Conservation (phyloP, 2,329 filamentous ascomycete species). For the Coleophoma eucalyptorum region DNA sequence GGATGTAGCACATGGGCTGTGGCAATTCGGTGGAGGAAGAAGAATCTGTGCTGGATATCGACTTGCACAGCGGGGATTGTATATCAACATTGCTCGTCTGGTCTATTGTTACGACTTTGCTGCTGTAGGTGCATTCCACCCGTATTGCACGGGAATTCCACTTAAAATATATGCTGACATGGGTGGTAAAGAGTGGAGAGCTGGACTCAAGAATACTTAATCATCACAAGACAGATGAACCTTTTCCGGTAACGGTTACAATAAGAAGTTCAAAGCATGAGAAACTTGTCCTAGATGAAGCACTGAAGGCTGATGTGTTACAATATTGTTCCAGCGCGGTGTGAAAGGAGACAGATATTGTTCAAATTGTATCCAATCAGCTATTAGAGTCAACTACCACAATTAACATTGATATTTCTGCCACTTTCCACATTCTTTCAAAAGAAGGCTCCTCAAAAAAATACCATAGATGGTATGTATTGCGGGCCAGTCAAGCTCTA, state of each 20-base stretch:
- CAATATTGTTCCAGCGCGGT: too few relatives aligned
- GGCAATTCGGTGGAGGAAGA: constrained; percentile 2
- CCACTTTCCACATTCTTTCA: too few relatives aligned
- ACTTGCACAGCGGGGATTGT: constrained; percentile 2
- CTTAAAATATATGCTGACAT: background rate
- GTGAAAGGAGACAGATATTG: too few relatives aligned
- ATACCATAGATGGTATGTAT: too few relatives aligned
- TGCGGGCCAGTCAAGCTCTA: too few relatives aligned
- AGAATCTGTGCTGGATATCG: constrained; percentile 2
- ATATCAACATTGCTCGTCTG: constrained; percentile 1
- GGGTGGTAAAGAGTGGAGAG: too few relatives aligned
- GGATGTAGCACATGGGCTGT: background rate
- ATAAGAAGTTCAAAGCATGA: background rate
- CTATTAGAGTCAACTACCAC: too few relatives aligned
- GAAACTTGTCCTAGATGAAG: too few relatives aligned
- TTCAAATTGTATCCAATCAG: too few relatives aligned
- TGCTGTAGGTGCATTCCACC: background rate
- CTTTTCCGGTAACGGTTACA: background rate
- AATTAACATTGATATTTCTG: too few relatives aligned
- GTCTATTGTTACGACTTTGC: constrained; percentile 1
- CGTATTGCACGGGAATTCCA: background rate
- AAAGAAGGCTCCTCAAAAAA: too few relatives aligned
- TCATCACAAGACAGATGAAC: background rate
- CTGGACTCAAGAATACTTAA: background rate
- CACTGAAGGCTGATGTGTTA: too few relatives aligned